Conservation (phyloP, 164 flowering plant genomes). For the Piper betle region DNA sequence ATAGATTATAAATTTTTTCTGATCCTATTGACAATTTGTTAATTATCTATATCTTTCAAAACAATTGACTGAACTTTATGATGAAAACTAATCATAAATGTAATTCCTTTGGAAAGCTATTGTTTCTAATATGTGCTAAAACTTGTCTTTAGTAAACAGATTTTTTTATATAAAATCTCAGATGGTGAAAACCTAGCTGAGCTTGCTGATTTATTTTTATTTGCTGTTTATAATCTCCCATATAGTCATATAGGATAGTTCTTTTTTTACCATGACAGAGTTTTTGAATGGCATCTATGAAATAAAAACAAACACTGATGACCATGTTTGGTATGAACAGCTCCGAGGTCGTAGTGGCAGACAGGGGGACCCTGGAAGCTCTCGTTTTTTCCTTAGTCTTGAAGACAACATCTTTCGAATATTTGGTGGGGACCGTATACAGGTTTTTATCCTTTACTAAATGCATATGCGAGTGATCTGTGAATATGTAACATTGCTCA, state of each 20-base stretch:
- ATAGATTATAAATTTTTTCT: too few species aligned
- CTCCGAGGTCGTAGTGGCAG: slow-evolving; percentile 97
- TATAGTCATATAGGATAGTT: too few species aligned
- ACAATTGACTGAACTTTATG: too few species aligned
- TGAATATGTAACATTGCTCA: neutral
- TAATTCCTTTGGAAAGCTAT: neutral
- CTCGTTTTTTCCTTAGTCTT: slow-evolving; percentile 94
- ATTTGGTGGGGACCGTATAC: slow-evolving; percentile 94
- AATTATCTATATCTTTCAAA: too few species aligned
- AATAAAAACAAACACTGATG: neutral
- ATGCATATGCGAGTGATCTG: neutral
- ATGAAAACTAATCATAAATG: too few species aligned
- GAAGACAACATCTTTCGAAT: slow-evolving; percentile 95
- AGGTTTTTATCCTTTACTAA: slow-evolving; percentile 29
- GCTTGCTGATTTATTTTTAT: too few species aligned
- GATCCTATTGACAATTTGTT: too few species aligned
- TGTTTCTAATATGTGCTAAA: neutral
- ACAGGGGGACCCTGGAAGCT: slow-evolving; percentile 98
- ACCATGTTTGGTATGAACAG: slow-evolving; percentile 24
- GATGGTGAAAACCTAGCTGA: too few species aligned
- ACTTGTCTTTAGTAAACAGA: too few species aligned
- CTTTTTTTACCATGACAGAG: too few species aligned
- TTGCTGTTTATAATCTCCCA: too few species aligned
- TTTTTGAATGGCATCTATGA: neutral
- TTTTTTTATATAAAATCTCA: too few species aligned